These are phyloP conservation scores for Akanthomyces lecanii DNA, from an alignment of 2,329 filamentous ascomycete species.

Conservation along the genomic window DNA sequence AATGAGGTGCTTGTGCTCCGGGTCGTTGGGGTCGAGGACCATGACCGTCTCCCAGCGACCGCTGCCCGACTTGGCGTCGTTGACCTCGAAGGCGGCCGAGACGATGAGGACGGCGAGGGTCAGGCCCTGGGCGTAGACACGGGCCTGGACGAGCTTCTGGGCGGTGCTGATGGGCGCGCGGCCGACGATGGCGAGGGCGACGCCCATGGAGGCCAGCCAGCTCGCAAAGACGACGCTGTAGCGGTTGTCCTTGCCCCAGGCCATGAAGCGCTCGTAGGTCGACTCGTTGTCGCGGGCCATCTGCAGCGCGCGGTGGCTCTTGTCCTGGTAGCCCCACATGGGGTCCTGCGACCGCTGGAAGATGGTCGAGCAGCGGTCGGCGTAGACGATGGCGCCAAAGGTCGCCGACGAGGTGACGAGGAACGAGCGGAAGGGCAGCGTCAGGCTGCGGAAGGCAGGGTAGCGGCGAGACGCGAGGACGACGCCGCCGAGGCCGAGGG, in stretches of 20 bases:
- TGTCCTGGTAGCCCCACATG: slow-evolving; percentile 61
- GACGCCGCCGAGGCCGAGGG: slow-evolving; percentile 64
- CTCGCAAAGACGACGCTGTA: slow-evolving; percentile 80
- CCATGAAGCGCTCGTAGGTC: slow-evolving; percentile 55
- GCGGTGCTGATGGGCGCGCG: slow-evolving; percentile 67
- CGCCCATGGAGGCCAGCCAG: slow-evolving; percentile 77
- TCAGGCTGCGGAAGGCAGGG: slow-evolving; percentile 73
- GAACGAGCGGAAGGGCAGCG: slow-evolving; percentile 86
- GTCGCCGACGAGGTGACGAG: slow-evolving; percentile 77
- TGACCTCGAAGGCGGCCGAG: slow-evolving; percentile 74
- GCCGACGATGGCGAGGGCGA: slow-evolving; percentile 70
- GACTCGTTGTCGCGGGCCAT: slow-evolving; percentile 54
- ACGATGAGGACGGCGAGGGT: slow-evolving; percentile 81
- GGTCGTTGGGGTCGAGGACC: slow-evolving; percentile 75
- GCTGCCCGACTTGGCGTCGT: slow-evolving; percentile 70
- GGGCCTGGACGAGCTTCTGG: slow-evolving; percentile 91
- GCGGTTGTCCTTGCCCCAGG: slow-evolving; percentile 74
- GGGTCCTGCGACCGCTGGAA: slow-evolving; percentile 71
- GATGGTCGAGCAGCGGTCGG: slow-evolving; percentile 62
- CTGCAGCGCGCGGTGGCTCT: slow-evolving; percentile 52
- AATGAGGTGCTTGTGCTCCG: slow-evolving; percentile 74
- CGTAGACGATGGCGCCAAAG: slow-evolving; percentile 82
- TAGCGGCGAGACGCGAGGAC: slow-evolving; percentile 66
- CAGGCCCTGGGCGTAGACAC: slow-evolving; percentile 88
- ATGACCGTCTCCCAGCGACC: slow-evolving; percentile 82